Base-by-base conservation (phyloP, 2,329 filamentous ascomycete species). In the Septoria linicola region DNA sequence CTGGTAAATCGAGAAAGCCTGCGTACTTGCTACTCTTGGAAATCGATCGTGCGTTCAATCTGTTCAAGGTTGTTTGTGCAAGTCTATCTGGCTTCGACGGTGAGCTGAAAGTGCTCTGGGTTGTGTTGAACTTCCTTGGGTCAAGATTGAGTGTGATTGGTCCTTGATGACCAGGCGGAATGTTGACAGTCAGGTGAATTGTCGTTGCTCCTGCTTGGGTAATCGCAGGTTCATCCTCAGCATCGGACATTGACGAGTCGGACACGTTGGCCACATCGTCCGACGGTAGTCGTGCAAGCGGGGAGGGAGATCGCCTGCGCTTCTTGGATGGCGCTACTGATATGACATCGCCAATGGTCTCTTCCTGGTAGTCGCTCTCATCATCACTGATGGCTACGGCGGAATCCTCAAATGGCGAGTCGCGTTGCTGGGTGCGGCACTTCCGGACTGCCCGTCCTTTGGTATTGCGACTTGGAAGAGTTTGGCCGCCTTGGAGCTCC, bases 81-180 rank as follows among this genome's bases (percentile, higher is more conserved):
- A 59, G 30, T 2, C 40, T 41, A 23, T 60, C 58, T 21, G 36
- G 51, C 37, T 47, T 54, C 11, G 41, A 32, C 5, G 41, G 46
- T 5, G 43, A 17, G 14, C 8, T 36, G 13, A 17, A 35, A 8
- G 34, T 41, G 31, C 21, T 37, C 17, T 43, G 48, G 17, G 17
- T 27, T 14, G 48, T 14, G 17, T 41, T 25, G 41, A 61, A 47
- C 23, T 50, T 48, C 27, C 54, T 51, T 1, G 63, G 54, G 47
- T 75, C 69, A 13, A 76, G 60, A 45, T 72, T 70, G 42, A 76
- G 65, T 17, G 71, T 63, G 39, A 76, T 63, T 3, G 73, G 73
- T n/a, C 73, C 73, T 59, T 70, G 64, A 55, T 73, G 74, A 8
- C 73, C 73, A 2, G 68, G 57, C 7, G 73, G 73, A 5, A 76